Evolutionary conservation across 305 asterid species (phyloP).

Genomic region (Solanum hybrid): DNA sequence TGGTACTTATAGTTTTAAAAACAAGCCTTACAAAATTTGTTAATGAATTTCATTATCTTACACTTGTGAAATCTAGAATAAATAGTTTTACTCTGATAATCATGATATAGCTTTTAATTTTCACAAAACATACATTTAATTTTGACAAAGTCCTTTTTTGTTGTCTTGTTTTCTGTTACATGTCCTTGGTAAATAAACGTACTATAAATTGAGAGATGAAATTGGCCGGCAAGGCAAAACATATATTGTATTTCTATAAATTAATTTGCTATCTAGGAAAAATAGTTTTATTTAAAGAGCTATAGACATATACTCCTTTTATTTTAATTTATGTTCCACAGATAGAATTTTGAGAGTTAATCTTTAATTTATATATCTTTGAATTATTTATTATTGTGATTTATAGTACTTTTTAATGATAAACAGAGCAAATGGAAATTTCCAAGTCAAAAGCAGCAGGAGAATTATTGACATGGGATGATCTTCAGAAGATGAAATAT

Average conservation of each 20-base stretch:
- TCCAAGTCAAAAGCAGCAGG: constrained; percentile 36
- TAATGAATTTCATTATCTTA: background rate
- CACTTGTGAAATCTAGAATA: background rate
- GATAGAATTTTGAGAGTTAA: too few species aligned
- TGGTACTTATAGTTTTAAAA: background rate
- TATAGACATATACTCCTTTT: background rate
- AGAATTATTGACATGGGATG: constrained; percentile 45
- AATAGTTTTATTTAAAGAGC: background rate
- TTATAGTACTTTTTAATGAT: background rate
- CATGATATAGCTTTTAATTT: background rate
- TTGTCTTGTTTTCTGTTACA: background rate
- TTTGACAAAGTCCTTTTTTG: background rate
- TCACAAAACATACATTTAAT: background rate
- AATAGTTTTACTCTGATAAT: background rate
- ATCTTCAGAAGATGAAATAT: constrained; percentile 52
- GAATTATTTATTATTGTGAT: too few species aligned
- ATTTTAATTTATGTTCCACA: too few species aligned
- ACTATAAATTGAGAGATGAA: background rate
- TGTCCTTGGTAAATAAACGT: background rate
- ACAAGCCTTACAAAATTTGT: background rate
- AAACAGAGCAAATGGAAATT: constrained; percentile 46
- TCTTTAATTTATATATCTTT: too few species aligned
- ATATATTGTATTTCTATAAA: background rate
- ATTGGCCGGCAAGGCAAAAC: background rate
- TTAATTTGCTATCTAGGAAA: background rate